Evolutionary conservation across 768 basidiomycete species (phyloP).

Genomic region (Hebeloma cylindrosporum): DNA sequence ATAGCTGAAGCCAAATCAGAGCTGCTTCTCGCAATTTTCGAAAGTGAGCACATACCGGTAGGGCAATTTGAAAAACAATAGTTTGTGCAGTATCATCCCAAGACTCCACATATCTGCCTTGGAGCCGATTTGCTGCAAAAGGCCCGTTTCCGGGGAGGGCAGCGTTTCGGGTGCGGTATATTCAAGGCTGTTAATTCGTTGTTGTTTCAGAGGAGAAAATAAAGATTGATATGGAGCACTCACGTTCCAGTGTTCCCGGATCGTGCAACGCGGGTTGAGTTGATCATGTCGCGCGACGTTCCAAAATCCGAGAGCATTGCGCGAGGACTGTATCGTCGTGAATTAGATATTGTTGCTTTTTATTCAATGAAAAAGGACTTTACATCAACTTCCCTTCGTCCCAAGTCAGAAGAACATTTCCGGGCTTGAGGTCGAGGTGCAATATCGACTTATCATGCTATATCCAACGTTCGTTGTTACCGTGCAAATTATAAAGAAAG

Average conservation of each 20-base stretch:
- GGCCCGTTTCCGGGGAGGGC: slow-evolving; percentile 61
- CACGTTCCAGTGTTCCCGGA: slow-evolving; percentile 96
- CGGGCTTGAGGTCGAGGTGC: slow-evolving; percentile 92
- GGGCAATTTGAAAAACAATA: slow-evolving; percentile 88
- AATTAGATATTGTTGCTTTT: not conserved
- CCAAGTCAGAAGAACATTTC: slow-evolving; percentile 90
- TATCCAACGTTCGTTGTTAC: slow-evolving; percentile 10
- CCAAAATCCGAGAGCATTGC: slow-evolving; percentile 97
- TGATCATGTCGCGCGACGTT: slow-evolving; percentile 88
- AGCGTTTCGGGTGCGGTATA: slow-evolving; percentile 89
- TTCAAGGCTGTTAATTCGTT: slow-evolving; percentile 56
- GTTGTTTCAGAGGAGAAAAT: not conserved
- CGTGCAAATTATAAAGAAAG: slow-evolving; percentile 1
- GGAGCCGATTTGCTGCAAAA: slow-evolving; percentile 71
- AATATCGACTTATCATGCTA: slow-evolving; percentile 84
- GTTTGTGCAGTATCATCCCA: slow-evolving; percentile 93
- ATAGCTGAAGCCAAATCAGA: slow-evolving; percentile 37
- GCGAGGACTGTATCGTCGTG: slow-evolving; percentile 59
- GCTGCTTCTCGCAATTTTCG: not conserved
- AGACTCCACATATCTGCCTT: slow-evolving; percentile 97
- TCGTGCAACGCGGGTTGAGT: slow-evolving; percentile 55
- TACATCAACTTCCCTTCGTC: slow-evolving; percentile 84
- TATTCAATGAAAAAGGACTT: slow-evolving; percentile 24
- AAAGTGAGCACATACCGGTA: slow-evolving; percentile 51
- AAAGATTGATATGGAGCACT: slow-evolving; percentile 39